These are phyloP conservation scores for Corrigiola litoralis DNA, from an alignment of 179 eudicot species.

Conservation along the genomic window DNA sequence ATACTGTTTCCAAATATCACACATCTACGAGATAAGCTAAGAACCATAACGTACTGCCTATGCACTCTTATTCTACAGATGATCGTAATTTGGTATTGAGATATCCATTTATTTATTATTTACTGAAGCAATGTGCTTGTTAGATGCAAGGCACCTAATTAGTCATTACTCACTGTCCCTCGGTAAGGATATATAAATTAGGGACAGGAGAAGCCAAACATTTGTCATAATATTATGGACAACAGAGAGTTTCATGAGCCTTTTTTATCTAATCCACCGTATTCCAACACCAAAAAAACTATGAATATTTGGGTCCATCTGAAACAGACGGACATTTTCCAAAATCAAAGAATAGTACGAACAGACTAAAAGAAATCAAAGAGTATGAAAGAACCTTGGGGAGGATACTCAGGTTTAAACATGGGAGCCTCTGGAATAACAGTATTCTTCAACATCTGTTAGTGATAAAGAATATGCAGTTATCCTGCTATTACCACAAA, in stretches of 20 bases:
- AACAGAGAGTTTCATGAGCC: no score
- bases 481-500: not conserved
- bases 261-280: no score
- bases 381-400: slow-evolving; percentile 61
- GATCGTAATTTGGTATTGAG: no score
- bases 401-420: slow-evolving; percentile 91
- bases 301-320: no score
- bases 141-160: not conserved
- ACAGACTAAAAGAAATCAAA: not conserved
- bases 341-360: not conserved
- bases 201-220: no score
- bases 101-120: no score
- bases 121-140: not conserved
- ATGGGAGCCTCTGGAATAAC: slow-evolving; percentile 92
- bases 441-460: slow-evolving; percentile 71
- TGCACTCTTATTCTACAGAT: not conserved
- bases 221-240: no score
- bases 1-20: not conserved
- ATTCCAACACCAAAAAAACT: no score
- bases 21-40: not conserved
- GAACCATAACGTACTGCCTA: not conserved
- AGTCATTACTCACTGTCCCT: no score
- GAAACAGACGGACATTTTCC: no score
- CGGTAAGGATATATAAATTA: no score
- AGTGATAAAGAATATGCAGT: slow-evolving; percentile 12